Conservation (phyloP, 495 filamentous ascomycete species). For the Talaromyces liani region DNA sequence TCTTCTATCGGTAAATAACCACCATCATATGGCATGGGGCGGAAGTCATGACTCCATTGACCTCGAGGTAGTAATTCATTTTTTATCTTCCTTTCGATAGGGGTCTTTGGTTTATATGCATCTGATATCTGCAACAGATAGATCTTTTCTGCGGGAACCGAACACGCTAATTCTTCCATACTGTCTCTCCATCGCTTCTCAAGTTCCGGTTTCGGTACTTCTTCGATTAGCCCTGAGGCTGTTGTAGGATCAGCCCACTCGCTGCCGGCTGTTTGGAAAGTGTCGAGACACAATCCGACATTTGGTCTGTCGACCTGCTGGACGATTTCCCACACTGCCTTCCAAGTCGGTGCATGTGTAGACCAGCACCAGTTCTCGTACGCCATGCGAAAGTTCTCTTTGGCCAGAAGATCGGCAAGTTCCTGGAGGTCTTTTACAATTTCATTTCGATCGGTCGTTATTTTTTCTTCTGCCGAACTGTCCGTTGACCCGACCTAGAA, state of each 20-base stretch:
- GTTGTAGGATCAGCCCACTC: constrained; percentile 75
- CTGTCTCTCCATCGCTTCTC: constrained; percentile 41
- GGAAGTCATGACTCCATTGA: constrained; percentile 64
- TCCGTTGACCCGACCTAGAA: constrained; percentile 63
- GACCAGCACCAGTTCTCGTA: constrained; percentile 90
- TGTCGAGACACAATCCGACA: constrained; percentile 73
- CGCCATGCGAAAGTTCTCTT: constrained; percentile 51
- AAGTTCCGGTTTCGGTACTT: constrained; percentile 31
- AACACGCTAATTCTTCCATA: constrained; percentile 43
- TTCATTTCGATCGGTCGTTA: constrained; percentile 35
- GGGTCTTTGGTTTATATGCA: constrained; percentile 56
- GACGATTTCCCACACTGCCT: constrained; percentile 60
- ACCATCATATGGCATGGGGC: constrained; percentile 63
- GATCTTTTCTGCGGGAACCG: constrained; percentile 63
- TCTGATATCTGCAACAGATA: constrained; percentile 72
- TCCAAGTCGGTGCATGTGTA: constrained; percentile 61
- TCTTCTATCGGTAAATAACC: constrained; percentile 66
- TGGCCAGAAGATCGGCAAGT: constrained; percentile 56
- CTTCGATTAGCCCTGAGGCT: constrained; percentile 48
- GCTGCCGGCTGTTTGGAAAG: constrained; percentile 68
- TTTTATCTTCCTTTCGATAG: constrained; percentile 38
- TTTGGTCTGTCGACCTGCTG: constrained; percentile 53
- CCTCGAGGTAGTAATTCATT: constrained; percentile 49
- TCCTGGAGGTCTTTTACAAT: constrained; percentile 56
- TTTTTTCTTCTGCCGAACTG: constrained; percentile 37